phyloP scores from a whole-genome alignment of 768 basidiomycete genomes.

The Boletus huronensis region DNA sequence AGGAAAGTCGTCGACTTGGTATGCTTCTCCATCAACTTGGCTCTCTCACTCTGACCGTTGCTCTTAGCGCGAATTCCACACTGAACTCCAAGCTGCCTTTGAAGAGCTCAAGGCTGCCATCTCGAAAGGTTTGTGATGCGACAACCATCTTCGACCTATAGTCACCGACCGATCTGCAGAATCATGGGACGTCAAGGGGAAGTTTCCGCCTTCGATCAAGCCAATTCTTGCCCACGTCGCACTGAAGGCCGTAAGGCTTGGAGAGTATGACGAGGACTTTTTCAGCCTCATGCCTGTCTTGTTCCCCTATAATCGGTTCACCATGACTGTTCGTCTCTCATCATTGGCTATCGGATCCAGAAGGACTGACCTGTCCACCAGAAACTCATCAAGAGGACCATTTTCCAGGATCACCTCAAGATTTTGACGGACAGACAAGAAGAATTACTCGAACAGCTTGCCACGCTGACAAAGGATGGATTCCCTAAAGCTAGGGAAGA shows the following conservation, averaged over 20 bases:
- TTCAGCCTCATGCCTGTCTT: slow-evolving; percentile 83
- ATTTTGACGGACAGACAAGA: slow-evolving; percentile 68
- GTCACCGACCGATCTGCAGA: slow-evolving; percentile 41
- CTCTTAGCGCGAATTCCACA: slow-evolving; percentile 61
- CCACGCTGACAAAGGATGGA: slow-evolving; percentile 55
- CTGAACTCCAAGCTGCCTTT: slow-evolving; percentile 60
- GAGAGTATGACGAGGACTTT: slow-evolving; percentile 89
- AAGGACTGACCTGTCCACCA: slow-evolving; percentile 30
- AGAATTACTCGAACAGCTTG: slow-evolving; percentile 60
- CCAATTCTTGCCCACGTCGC: slow-evolving; percentile 70
- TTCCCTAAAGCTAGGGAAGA: slow-evolving; percentile 71
- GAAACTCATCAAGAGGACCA: slow-evolving; percentile 93
- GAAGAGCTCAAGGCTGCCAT: slow-evolving; percentile 61
- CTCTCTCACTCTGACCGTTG: background rate
- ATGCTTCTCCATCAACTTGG: slow-evolving; percentile 15
- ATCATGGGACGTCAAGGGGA: slow-evolving; percentile 76
- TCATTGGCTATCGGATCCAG: background rate
- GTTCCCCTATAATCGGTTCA: slow-evolving; percentile 95
- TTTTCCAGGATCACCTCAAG: slow-evolving; percentile 69
- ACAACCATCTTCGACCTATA: background rate
- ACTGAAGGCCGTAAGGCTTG: slow-evolving; percentile 72
- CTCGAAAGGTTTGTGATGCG: slow-evolving; percentile 43
- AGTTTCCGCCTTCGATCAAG: slow-evolving; percentile 83
- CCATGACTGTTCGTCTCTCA: slow-evolving; percentile 66
- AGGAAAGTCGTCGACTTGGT: slow-evolving; percentile 68